phyloP scores from a whole-genome alignment of 768 basidiomycete species.

The Exidia glandulosa region DNA sequence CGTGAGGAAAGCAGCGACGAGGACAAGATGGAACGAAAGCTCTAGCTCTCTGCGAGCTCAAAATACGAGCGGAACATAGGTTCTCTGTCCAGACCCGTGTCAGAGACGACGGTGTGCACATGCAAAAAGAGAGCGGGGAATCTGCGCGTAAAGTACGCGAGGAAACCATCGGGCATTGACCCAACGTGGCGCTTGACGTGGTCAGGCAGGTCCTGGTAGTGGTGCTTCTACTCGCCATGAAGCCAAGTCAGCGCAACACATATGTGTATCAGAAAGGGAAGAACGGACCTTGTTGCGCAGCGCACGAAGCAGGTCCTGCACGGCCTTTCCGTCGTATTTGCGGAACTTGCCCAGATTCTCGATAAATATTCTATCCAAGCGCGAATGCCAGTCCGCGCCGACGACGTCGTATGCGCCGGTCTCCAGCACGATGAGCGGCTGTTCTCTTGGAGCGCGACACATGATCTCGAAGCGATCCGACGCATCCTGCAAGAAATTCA shows the following conservation, averaged over 20 bases:
- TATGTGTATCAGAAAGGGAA: not conserved
- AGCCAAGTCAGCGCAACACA: slow-evolving; percentile 7
- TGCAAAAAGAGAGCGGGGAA: slow-evolving; percentile 88
- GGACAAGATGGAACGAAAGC: not conserved
- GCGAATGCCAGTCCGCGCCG: slow-evolving; percentile 81
- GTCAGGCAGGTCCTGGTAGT: slow-evolving; percentile 94
- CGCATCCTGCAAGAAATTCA: slow-evolving; percentile 93
- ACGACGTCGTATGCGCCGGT: slow-evolving; percentile 57
- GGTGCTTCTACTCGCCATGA: slow-evolving; percentile 82
- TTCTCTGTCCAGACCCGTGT: slow-evolving; percentile 64
- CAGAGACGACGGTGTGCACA: slow-evolving; percentile 72
- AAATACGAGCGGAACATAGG: slow-evolving; percentile 90
- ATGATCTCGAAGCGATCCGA: slow-evolving; percentile 98
- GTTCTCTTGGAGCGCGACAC: slow-evolving; percentile 83
- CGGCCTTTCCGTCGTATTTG: slow-evolving; percentile 89
- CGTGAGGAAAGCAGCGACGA: not conserved
- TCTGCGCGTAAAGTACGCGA: slow-evolving; percentile 87
- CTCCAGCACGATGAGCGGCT: slow-evolving; percentile 66
- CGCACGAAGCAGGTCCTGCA: slow-evolving; percentile 87
- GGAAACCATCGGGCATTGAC: slow-evolving; percentile 83
- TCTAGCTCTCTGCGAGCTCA: slow-evolving; percentile 40
- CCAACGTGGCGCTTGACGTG: slow-evolving; percentile 83
- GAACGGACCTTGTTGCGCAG: slow-evolving; percentile 84
- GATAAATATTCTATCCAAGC: slow-evolving; percentile 80
- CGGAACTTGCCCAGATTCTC: slow-evolving; percentile 95